Conservation (phyloP, 192 early-diverging fungal species). For the Neocallimastix lanati region DNA sequence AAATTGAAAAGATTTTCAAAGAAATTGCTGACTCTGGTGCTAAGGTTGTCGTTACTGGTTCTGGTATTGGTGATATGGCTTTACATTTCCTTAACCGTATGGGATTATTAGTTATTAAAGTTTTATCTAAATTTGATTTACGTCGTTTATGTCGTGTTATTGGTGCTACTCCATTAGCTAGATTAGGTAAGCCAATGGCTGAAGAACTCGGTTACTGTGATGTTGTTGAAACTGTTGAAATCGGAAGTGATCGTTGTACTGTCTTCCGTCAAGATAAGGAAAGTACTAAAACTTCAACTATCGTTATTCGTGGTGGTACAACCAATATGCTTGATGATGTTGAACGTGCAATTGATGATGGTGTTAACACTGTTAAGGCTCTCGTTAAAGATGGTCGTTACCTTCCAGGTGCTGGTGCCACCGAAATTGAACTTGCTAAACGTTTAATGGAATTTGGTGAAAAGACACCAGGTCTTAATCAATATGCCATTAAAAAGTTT, state of each 20-base stretch:
- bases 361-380: constrained; percentile 91
- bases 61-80: constrained; percentile 78
- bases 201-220: constrained; percentile 99
- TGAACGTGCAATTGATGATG: constrained; percentile 93
- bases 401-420: constrained; percentile 81
- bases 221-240: constrained; percentile 86
- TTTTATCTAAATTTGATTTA: constrained; percentile 90
- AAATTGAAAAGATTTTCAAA: constrained; percentile 67
- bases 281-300: constrained; percentile 71
- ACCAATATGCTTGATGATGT: constrained; percentile 89
- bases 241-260: constrained; percentile 91
- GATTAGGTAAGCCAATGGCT: constrained; percentile 65
- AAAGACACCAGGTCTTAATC: constrained; percentile 82
- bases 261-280: constrained; percentile 87
- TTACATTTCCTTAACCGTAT: constrained; percentile 87
- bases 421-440: constrained; percentile 80
- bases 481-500: constrained; percentile 91
- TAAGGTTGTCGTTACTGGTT: constrained; percentile 79
- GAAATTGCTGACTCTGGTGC: constrained; percentile 80
- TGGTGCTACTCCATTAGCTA: constrained; percentile 79
- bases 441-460: constrained; percentile 60
- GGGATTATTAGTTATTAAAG: constrained; percentile 73
- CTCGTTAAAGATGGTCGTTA: constrained; percentile 66
- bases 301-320: constrained; percentile 90
- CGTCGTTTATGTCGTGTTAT: constrained; percentile 81